These are phyloP conservation scores for Arabidopsis thaliana DNA, from an alignment of 345 rosid species.

Conservation along the genomic window TAIR10.1 NC_003070.9:27296001-27296500, in stretches of 20 bases:
- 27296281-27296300: constrained; percentile 53
- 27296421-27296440: neutral
- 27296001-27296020: constrained; percentile 49
- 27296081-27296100: constrained; percentile 61
- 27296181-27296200: constrained; percentile 51
- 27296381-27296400: constrained; percentile 1
- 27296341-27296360: constrained; percentile 59
- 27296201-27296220: constrained; percentile 30
- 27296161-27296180: constrained; percentile 66
- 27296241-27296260: constrained; percentile 33
- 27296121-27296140: constrained; percentile 73
- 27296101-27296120: constrained; percentile 66
- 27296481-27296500: constrained; percentile 69
- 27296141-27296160: constrained; percentile 66
- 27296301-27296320: constrained; percentile 63
- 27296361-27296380: constrained; percentile 59
- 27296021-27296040: constrained; percentile 64
- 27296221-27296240: constrained; percentile 7
- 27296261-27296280: constrained; percentile 80
- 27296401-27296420: constrained; percentile 20
- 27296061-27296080: constrained; percentile 63
- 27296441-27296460: neutral
- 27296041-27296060: constrained; percentile 64
- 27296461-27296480: constrained; percentile 37
- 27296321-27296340: constrained; percentile 61